A percentile compares a stretch with the other conserved stretches of the same genome.
These are phyloP conservation scores for Botrytis squamosa DNA, from an alignment of 2,329 filamentous ascomycete species.

Conservation along the genomic window DNA sequence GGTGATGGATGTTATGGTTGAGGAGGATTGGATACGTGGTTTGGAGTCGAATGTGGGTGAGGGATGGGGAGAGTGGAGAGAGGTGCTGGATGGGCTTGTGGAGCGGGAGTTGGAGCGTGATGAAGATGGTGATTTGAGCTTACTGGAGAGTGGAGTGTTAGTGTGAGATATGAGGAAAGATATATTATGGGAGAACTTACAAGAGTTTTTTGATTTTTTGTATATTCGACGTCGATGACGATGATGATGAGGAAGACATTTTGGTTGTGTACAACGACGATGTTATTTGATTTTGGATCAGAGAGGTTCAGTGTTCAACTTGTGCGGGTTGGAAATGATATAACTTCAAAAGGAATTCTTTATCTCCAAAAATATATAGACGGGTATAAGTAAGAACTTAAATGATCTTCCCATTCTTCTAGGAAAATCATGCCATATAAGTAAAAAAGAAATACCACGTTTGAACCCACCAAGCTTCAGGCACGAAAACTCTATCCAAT, in stretches of 20 bases:
- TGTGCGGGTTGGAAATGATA: neutral
- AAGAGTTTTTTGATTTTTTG: neutral
- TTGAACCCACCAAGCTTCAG: neutral
- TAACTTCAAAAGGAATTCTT: neutral
- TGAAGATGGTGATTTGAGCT: neutral
- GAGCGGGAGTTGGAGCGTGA: neutral
- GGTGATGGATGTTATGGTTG: neutral
- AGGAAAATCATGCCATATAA: neutral
- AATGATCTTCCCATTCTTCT: neutral
- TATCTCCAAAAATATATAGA: neutral
- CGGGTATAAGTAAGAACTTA: neutral
- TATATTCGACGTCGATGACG: neutral
- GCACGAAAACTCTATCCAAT: neutral
- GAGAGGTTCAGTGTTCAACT: neutral
- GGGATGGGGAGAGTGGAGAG: neutral
- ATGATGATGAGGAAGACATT: neutral
- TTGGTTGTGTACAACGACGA: neutral
- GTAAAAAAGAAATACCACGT: neutral
- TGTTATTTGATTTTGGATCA: neutral
- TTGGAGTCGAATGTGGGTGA: neutral
- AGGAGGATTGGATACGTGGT: neutral
- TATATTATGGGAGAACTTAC: neutral
- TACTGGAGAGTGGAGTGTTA: neutral
- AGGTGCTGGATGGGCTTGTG: neutral
- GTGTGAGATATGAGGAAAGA: neutral